phyloP scores from a whole-genome alignment of 106 monocot species.

The Dioscorea dumetorum region DNA sequence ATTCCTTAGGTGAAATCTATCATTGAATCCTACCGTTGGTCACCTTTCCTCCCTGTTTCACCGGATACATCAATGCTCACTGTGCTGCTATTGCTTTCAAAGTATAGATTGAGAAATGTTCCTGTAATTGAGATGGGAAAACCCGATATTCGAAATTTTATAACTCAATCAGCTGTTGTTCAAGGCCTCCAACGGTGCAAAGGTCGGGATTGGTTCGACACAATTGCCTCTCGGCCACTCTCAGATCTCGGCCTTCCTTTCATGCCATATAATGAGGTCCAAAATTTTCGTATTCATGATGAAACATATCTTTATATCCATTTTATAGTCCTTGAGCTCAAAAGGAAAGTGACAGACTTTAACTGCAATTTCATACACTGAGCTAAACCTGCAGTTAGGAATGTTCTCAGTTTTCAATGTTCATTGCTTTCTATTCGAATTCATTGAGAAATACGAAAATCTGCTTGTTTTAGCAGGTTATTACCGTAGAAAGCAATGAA shows the following conservation, averaged over 20 bases:
- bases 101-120: conserved; percentile 87
- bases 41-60: conserved; percentile 81
- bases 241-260: conserved; percentile 92
- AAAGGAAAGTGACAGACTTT: neutral
- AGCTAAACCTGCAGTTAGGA: neutral
- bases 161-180: conserved; percentile 86
- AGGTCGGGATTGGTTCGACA: conserved; percentile 93
- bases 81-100: conserved; percentile 83
- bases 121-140: conserved; percentile 67
- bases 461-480: conserved; percentile 40
- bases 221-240: conserved; percentile 56
- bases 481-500: conserved; percentile 61
- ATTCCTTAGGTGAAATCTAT: conserved; percentile 60
- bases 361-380: neutral
- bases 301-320: neutral
- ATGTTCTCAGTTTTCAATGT: no score
- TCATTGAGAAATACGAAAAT: neutral
- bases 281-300: neutral
- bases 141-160: conserved; percentile 69
- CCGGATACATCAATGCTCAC: conserved; percentile 80
- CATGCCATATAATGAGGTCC: conserved; percentile 77
- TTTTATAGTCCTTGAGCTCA: neutral
- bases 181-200: conserved; percentile 69
- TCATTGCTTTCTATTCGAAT: neutral
- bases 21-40: conserved; percentile 56